phyloP scores from a whole-genome alignment of 305 asterid genomes.

The Fraxinus albicans region DNA sequence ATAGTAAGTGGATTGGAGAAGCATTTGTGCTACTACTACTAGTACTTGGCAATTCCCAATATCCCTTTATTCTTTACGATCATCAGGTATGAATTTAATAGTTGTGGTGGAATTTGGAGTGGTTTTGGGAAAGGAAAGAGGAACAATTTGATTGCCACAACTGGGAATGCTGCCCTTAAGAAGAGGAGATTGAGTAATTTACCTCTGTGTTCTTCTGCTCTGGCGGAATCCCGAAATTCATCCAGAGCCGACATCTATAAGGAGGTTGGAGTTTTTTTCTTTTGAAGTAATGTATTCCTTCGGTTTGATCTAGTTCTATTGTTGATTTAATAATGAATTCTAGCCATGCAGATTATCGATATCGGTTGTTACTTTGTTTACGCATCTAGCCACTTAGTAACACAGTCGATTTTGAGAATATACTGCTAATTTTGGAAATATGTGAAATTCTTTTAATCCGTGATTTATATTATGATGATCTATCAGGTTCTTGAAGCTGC shows the following conservation, averaged over 20 bases:
- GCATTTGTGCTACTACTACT: slow-evolving; percentile 39
- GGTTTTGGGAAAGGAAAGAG: slow-evolving; percentile 49
- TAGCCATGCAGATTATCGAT: background rate
- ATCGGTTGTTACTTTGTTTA: background rate
- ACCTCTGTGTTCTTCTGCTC: slow-evolving; percentile 62
- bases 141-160: slow-evolving; percentile 32
- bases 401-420: background rate
- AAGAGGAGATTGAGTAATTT: slow-evolving; percentile 56
- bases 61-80: slow-evolving; percentile 72
- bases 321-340: background rate
- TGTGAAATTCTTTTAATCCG: slow-evolving; percentile 12
- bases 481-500: slow-evolving; percentile 33
- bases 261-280: slow-evolving; percentile 54
- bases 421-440: background rate
- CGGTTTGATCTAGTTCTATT: background rate
- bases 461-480: background rate
- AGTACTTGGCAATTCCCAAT: slow-evolving; percentile 57
- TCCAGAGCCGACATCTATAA: slow-evolving; percentile 58
- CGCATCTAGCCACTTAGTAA: background rate
- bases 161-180: slow-evolving; percentile 45
- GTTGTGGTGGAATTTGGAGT: slow-evolving; percentile 65
- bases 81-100: slow-evolving; percentile 77
- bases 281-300: background rate
- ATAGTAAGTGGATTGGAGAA: slow-evolving; percentile 44
- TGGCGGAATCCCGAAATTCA: slow-evolving; percentile 42